Conservation (phyloP, 225 moss, liverwort and hornwort genomes). For the Antitrichia curtipendula region DNA sequence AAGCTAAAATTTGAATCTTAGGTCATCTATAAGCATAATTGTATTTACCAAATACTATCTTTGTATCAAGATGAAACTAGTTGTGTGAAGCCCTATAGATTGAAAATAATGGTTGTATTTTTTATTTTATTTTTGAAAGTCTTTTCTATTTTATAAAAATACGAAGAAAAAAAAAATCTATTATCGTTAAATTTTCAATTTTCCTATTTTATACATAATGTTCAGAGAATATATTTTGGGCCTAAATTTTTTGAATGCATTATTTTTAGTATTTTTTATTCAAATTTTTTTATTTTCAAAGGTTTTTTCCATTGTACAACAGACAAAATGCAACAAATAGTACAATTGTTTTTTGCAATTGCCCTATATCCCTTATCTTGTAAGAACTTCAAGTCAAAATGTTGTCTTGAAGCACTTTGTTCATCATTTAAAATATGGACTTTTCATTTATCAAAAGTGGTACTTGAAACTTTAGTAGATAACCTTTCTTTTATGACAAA, state of each 20-base stretch:
- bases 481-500: neutral
- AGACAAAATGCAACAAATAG: accelerated
- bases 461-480: neutral
- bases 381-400: neutral
- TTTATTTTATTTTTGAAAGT: neutral
- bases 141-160: neutral
- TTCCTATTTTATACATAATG: accelerated
- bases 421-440: too few species aligned
- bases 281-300: accelerated
- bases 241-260: neutral
- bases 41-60: too few species aligned
- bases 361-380: too few species aligned
- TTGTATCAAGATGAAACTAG: neutral
- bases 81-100: neutral
- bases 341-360: neutral
- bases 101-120: neutral
- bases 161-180: neutral
- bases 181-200: too few species aligned
- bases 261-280: neutral
- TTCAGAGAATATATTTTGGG: neutral
- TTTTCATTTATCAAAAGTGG: neutral
- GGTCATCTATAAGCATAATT: neutral
- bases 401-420: too few species aligned
- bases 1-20: neutral
- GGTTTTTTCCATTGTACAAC: accelerated